Evolutionary conservation across 306 rosid species (phyloP), one percentile per base, ranked within the genome.

Genomic region (Acacia crassicarpa): DNA sequence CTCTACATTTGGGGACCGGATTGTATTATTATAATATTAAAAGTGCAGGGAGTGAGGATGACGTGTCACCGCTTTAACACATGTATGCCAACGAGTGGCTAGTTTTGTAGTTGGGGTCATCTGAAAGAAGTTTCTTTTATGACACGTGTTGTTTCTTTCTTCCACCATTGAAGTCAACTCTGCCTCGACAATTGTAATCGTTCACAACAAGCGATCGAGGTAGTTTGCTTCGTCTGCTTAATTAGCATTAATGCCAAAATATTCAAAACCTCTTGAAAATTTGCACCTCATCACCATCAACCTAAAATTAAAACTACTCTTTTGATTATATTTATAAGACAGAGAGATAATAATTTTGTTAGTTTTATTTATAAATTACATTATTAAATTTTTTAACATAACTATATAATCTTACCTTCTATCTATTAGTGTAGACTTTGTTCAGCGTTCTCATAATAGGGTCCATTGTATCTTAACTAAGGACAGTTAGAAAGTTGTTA

Each of bases 211-310:
- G 81, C 63, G 35, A 61, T 61, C 35, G 74, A 85, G 67, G 65
- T 68, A 40, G 70, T 75, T 85, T 51, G 58, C 58, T 51, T 51
- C 58, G 63, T 82, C 63, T 65, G 65, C 32, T n/a, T n/a, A 22
- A 22, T 68, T 54, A 53, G 25, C 85, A 67, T 61, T 33, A 20
- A 17, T 46, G 23, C 63, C 68, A 27, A 20, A 67, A 82, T 44
- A 77, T 68, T 84, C 90, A 81, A 82, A 83, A 78, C 59, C 53
- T 82, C 67, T 90, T 81, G 84, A 89, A 84, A 89, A 72, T 82
- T 87, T 79, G 90, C 81, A 82, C 73, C 83, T 71, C 68, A 59
- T 9, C 32, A 81, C 79, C 91, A 91, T 90, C 97, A 81, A 90
- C 8, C 41, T 38, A 8, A 38, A 38, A 38, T 6, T 38, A 38